phyloP scores from a whole-genome alignment of 2,329 filamentous ascomycete genomes.

The Lecanicillium sp. region DNA sequence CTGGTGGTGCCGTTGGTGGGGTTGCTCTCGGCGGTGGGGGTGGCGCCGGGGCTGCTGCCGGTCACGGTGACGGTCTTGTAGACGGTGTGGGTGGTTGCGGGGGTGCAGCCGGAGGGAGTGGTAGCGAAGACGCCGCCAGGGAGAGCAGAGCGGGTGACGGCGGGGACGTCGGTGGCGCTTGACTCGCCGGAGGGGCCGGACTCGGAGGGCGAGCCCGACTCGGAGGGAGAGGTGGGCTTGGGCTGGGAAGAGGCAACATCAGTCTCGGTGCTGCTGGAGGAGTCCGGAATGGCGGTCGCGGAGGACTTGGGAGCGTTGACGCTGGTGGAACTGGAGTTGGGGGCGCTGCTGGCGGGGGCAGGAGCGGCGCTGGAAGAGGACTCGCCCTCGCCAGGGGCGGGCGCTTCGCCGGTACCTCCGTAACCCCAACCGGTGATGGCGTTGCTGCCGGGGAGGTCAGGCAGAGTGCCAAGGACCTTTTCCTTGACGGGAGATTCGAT shows the following conservation, averaged over 20 bases:
- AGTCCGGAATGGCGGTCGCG: no score
- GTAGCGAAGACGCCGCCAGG: no score
- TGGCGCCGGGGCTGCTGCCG: slow-evolving; percentile 18
- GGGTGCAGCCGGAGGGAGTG: slow-evolving; percentile 20
- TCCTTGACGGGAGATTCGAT: slow-evolving; percentile 43
- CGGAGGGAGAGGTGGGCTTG: slow-evolving; percentile 4
- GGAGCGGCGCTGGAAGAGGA: slow-evolving; percentile 1
- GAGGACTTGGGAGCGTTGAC: not conserved
- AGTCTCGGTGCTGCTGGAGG: no score
- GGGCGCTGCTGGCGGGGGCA: not conserved
- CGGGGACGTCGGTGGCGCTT: slow-evolving; percentile 10
- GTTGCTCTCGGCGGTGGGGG: no score
- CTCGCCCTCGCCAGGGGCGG: not conserved
- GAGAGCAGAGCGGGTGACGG: slow-evolving; percentile 18
- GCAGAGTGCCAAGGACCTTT: slow-evolving; percentile 36
- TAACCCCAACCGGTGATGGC: slow-evolving; percentile 46
- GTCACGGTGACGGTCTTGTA: slow-evolving; percentile 43
- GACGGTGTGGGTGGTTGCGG: slow-evolving; percentile 31
- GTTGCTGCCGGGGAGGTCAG: slow-evolving; percentile 49
- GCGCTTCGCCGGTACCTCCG: slow-evolving; percentile 23
- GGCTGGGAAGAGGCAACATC: not conserved
- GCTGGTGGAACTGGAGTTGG: not conserved
- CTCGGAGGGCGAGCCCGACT: not conserved
- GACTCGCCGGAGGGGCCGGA: not conserved
- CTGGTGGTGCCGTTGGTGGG: no score